A percentile compares a stretch with the other conserved stretches of the same genome.
These are phyloP conservation scores for Bonia amplexicaulis DNA, from an alignment of 176 grass and related monocot species.

Conservation along the genomic window DNA sequence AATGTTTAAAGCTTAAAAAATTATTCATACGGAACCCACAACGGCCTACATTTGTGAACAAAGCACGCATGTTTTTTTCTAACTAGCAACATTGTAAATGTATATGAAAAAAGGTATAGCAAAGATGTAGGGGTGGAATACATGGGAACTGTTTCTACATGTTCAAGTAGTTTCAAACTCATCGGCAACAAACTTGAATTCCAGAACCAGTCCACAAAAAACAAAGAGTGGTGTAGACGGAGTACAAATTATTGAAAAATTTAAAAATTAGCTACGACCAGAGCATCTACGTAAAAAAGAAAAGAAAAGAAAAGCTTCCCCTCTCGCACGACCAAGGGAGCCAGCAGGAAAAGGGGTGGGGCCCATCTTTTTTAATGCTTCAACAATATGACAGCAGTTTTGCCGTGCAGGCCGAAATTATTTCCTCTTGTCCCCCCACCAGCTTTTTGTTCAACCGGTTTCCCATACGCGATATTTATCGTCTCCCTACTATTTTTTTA, in stretches of 20 bases:
- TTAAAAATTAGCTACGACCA: neutral
- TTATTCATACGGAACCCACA: no score
- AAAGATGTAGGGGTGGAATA: neutral
- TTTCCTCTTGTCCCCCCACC: constrained; percentile 24
- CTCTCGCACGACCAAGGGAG: neutral
- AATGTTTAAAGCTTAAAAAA: no score
- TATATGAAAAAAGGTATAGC: neutral
- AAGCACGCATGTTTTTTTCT: accelerated
- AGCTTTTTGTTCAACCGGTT: neutral
- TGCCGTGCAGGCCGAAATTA: constrained; percentile 37
- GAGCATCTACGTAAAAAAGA: neutral
- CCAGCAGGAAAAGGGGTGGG: neutral
- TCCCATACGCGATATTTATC: no score
- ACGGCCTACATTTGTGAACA: no score
- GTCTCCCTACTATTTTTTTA: no score
- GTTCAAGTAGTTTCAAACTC: neutral
- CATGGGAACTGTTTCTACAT: neutral
- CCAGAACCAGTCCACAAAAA: neutral
- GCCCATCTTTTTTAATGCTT: neutral
- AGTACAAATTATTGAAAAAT: neutral
- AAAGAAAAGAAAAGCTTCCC: neutral
- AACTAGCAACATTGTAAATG: neutral
- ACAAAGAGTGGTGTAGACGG: neutral
- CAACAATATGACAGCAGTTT: constrained; percentile 18
- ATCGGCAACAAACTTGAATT: neutral